phyloP scores from a whole-genome alignment of 345 rosid genomes.

The Rhodamnia argentea region DNA sequence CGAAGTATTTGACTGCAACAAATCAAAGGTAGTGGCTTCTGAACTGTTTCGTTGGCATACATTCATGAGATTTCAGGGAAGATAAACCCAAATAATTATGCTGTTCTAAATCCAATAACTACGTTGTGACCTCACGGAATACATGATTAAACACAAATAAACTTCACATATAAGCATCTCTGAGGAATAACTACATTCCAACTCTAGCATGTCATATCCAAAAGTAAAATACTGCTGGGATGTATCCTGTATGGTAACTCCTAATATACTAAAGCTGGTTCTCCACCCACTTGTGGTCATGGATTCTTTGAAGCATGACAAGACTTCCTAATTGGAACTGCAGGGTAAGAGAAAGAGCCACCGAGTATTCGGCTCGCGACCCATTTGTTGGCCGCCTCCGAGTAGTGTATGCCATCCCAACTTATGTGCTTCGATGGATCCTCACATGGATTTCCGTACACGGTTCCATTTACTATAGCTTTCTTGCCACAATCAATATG shows the following conservation, averaged over 20 bases:
- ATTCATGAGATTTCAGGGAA: neutral
- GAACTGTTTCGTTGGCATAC: neutral
- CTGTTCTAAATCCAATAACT: neutral
- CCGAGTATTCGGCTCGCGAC: constrained; percentile 32
- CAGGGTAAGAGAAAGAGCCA: constrained; percentile 39
- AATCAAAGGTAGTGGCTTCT: neutral
- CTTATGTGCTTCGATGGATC: constrained; percentile 44
- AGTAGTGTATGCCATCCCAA: constrained; percentile 81
- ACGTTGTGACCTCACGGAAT: neutral
- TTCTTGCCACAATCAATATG: constrained; percentile 59
- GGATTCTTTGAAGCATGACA: neutral
- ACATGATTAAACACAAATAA: neutral
- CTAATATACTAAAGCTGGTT: neutral
- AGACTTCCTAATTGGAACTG: constrained; percentile 11
- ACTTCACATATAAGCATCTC: neutral
- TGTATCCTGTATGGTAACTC: neutral
- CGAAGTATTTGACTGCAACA: neutral
- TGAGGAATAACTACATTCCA: neutral
- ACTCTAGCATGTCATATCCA: neutral
- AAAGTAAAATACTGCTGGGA: neutral
- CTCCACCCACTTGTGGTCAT: neutral
- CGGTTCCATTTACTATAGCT: constrained; percentile 50
- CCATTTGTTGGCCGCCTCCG: constrained; percentile 48
- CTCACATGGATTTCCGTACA: constrained; percentile 48
- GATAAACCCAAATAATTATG: neutral